Evolutionary conservation across 2,329 filamentous ascomycete species (phyloP), one percentile per base, ranked within the genome.

Genomic region (Xylaria sp.): DNA sequence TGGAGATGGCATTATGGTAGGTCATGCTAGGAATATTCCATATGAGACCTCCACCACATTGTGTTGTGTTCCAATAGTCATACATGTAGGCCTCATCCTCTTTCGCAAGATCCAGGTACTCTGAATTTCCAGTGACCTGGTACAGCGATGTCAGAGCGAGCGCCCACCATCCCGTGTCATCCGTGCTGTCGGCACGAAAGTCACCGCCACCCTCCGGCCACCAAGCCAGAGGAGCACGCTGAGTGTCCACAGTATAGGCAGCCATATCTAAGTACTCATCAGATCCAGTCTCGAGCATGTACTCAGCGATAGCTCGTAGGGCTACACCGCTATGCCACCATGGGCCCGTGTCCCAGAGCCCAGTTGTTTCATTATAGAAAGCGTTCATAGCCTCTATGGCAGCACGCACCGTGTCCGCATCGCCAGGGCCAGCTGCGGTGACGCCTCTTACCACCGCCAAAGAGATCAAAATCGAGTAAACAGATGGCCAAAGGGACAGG

Each of bases 131-230:
- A 0, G 84, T 86, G 16, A 84, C 75, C 73, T 86, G 82, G 72
- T 82, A 86, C 3, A 83, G 76, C 25, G 82, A 79, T 23, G 85
- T 82, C 81, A 84, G 82, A 6, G 81, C 85, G 65, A 86, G 79
- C 6, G 81, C 84, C 85, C 85, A 87, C 85, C 85, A 86, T 18
- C 83, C 80, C 70, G 84, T 83, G 70, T 86, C 85, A 35, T 77
- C 76, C n/a, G 81, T 82, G 61, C 78, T 79, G 61, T 81, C 79
- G 21, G 78, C 80, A 47, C 80, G 79, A 71, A 82, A 82, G 47
- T 79, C 72, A 23, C 81, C 81, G 16, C 71, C 76, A 18, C 80
- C 80, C 47, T 79, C 72, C 0, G 80, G 78, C 79, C 79, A 81
- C 77, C 79, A 79, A 0, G 68, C 51, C 4, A 82, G 65, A 2